These are phyloP conservation scores for Quillaja saponaria DNA, from an alignment of 306 rosid genomes.

Conservation along the genomic window DNA sequence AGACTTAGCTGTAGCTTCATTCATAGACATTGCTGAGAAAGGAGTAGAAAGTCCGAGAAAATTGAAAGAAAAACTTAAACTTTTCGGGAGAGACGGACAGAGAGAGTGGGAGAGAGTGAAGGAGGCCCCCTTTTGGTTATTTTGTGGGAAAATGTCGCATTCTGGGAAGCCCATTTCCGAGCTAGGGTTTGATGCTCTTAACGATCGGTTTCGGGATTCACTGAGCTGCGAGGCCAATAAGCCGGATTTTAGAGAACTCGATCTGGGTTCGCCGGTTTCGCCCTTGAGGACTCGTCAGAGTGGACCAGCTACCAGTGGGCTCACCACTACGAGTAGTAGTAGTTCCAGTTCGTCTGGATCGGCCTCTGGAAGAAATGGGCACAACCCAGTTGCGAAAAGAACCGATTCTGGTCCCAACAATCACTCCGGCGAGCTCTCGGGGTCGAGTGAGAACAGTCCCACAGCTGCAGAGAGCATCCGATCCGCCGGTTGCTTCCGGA, in stretches of 20 bases:
- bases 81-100: neutral
- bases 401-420: slow-evolving; percentile 57
- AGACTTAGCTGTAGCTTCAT: slow-evolving; percentile 14
- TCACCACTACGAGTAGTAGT: slow-evolving; percentile 56
- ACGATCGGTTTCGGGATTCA: slow-evolving; percentile 64
- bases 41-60: neutral
- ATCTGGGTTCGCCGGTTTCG: slow-evolving; percentile 95
- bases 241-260: slow-evolving; percentile 84
- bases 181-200: slow-evolving; percentile 39
- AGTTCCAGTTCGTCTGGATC: slow-evolving; percentile 97
- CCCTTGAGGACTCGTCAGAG: slow-evolving; percentile 63
- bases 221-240: slow-evolving; percentile 67
- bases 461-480: slow-evolving; percentile 56
- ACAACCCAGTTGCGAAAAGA: slow-evolving; percentile 41
- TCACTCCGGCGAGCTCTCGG: slow-evolving; percentile 90
- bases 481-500: slow-evolving; percentile 41
- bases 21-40: slow-evolving; percentile 45
- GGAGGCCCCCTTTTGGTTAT: slow-evolving; percentile 7
- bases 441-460: slow-evolving; percentile 83
- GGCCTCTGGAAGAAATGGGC: slow-evolving; percentile 63
- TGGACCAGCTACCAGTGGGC: slow-evolving; percentile 33
- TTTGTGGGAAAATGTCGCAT: slow-evolving; percentile 63
- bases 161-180: slow-evolving; percentile 61
- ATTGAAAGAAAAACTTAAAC: neutral
- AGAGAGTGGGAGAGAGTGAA: slow-evolving; percentile 24